Evolutionary conservation across 2,329 filamentous ascomycete species (phyloP), one percentile per base, ranked within the genome.

Genomic region (Magnaporthiopsis incrustans): DNA sequence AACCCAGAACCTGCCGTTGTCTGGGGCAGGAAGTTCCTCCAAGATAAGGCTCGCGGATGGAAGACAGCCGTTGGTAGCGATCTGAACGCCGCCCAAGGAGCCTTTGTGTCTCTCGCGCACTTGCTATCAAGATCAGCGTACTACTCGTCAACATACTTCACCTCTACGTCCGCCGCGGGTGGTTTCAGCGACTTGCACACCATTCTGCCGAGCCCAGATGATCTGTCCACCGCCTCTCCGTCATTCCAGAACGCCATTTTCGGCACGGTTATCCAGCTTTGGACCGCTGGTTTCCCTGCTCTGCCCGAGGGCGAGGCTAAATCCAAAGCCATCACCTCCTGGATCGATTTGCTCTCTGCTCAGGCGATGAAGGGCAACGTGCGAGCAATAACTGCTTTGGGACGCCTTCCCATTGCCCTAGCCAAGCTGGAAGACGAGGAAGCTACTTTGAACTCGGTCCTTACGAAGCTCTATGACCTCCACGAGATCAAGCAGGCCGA

Each of bases 401-500:
- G 95, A 0, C 84, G 90, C 60, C 77, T 98, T 3, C 87, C 89
- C 0, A 83, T 91, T 63, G 84, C 89, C 1, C 75, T 86, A 3
- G 76, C 76, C 2, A 38, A 38, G 35, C 35, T 38, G 15, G 35
- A 38, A 38, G 35, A 38, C 35, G 35, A 38, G 35, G 35, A 38
- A 18, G 14, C 35, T 18, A 38, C 35, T 38, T 38, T 38, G 35
- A 38, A 38, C 14, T 77, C 81, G 12, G 83, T 96, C 7, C 76
- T 92, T 15, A 81, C 86, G 14, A 86, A 85, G 33, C 78, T 98
- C 0, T 90, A 93, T 72, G 82, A 82, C 12, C 79, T 98, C 3
- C 89, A 96, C 69, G 92, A 97, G 72, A 85, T 95, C 58, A 91
- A 91, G 69, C 89, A 92, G 69, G 85, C 90, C 0, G 94, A 98